phyloP scores from a whole-genome alignment of 331 rosid species.

The Pyracantha coccinea region DNA sequence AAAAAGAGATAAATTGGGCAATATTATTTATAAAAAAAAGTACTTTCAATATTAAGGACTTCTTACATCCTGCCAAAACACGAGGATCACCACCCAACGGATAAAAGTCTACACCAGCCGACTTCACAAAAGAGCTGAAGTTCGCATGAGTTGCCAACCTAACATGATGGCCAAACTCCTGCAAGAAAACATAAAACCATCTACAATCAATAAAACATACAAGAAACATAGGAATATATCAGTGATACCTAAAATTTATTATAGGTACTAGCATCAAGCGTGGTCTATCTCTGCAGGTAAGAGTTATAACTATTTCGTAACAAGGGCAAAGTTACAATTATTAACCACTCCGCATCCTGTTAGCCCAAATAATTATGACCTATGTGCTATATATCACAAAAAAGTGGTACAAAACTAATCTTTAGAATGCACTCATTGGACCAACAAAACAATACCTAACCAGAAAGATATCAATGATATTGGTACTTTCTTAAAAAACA shows the following conservation, averaged over 20 bases:
- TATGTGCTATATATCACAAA: conserved; percentile 4
- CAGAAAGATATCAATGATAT: not conserved
- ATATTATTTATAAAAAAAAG: not conserved
- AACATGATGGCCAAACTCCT: conserved; percentile 94
- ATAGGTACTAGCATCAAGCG: not conserved
- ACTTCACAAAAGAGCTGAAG: conserved; percentile 67
- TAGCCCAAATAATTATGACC: not conserved
- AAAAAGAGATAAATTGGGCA: not conserved
- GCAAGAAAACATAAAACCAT: conserved; percentile 26
- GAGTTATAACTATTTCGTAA: not conserved
- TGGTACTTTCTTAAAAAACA: not conserved
- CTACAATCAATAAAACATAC: conserved; percentile 3
- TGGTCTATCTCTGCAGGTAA: not conserved
- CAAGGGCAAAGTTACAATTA: not conserved
- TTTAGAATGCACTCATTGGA: conserved; percentile 11
- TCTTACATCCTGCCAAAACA: conserved; percentile 92
- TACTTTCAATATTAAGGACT: conserved; percentile 15
- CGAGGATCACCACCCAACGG: conserved; percentile 99
- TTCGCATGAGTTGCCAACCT: conserved; percentile 94
- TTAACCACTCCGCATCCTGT: not conserved
- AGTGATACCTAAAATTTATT: conserved; percentile 1
- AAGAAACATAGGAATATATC: not conserved
- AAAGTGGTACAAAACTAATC: not conserved
- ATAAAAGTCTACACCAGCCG: conserved; percentile 80
- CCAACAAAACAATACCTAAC: not conserved